Base-by-base conservation (phyloP, 2,329 filamentous ascomycete genomes). In the Penicillium fuscoglaucum region DNA sequence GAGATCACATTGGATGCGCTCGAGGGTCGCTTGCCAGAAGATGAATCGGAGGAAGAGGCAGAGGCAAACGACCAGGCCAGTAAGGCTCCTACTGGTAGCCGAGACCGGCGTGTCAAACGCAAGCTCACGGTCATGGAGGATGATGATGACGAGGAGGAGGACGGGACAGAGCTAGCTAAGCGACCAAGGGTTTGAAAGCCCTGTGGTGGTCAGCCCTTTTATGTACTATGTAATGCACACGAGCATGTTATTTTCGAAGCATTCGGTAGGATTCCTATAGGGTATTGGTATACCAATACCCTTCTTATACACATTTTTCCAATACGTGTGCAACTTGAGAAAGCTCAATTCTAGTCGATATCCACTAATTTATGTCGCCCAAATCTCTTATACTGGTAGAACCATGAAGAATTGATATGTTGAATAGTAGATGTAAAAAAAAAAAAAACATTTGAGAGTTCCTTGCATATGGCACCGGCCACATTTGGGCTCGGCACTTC, bases 1-100 rank as follows among this genome's bases (percentile, higher is more conserved):
- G 80, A 82, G 56, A 78, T 80, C 57, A 74, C 85, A 46, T 69
- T 88, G 17, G 81, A 72, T 28, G 63, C 61, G 10, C 55, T 68
- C 3, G 55, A 62, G 51, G 59, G 60, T n/a, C 70, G 65, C 21
- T 46, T 64, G 47, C 60, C 60, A 28, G 50, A 57, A 13, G 43
- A 15, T 5, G 66, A 58, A 19, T 46, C 61, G 13, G 50, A 60
- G 12, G 62, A 59, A 21, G 54, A 63, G 33, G 41, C 33, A 35
- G 50, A 54, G n/a, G 29, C 28, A 35, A 44, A 44, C 7, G 29
- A 43, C 0, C 31, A 44, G 29, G 31, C 21, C 5, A 35, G 47
- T 21, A 56, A 52, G 21, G 55, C 52, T 52, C 49, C 53, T 12
- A 50, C 50, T 15, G 47, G 57, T 24, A 61, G 61, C 35, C 65